Conservation (phyloP, 805 yeast genomes). For the Ogataea henricii region DNA sequence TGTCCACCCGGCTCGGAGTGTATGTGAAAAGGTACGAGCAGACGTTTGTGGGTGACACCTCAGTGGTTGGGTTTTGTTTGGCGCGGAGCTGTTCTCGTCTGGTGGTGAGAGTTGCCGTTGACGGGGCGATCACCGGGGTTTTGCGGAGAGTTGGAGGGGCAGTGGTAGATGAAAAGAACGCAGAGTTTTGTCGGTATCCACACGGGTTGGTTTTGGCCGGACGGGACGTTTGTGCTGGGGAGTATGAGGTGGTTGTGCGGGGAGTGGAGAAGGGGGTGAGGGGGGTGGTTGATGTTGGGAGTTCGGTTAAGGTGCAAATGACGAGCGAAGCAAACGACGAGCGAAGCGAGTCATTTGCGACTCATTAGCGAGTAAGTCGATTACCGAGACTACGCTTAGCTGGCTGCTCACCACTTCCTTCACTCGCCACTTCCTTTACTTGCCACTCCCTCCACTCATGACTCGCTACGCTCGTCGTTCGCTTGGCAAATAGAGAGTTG, state of each 20-base stretch:
- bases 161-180: neutral
- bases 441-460: no score
- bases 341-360: neutral
- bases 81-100: slow-evolving; percentile 1
- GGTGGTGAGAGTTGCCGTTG: neutral
- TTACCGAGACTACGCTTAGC: no score
- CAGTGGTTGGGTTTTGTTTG: slow-evolving; percentile 6
- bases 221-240: neutral
- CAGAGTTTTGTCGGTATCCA: neutral
- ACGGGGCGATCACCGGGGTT: neutral
- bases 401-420: no score
- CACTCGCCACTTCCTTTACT: no score
- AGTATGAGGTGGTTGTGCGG: neutral
- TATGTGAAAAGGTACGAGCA: slow-evolving; percentile 6
- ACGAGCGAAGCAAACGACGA: neutral
- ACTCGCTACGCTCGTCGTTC: no score
- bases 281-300: neutral
- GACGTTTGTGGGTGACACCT: neutral
- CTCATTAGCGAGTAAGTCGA: no score
- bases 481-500: no score
- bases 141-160: neutral
- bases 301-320: no score
- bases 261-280: neutral
- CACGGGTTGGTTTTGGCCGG: neutral
- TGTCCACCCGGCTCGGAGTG: slow-evolving; percentile 15